Conservation (phyloP, 192 early-diverging fungal genomes). For the Irineochytrium annulatum region DNA sequence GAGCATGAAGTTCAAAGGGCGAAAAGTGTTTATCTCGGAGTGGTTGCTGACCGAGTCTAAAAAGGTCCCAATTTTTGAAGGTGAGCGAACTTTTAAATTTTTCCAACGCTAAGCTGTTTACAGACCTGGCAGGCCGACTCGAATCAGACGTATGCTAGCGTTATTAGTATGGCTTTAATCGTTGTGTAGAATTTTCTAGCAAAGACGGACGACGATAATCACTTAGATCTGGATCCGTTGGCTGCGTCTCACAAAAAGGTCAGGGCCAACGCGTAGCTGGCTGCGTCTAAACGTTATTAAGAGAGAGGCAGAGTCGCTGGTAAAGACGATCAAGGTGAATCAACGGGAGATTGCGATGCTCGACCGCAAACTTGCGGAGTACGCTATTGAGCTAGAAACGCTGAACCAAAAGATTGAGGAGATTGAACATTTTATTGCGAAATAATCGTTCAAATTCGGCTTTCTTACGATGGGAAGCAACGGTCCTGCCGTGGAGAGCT, state of each 20-base stretch:
- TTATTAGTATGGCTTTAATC: no score
- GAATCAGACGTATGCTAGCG: background rate
- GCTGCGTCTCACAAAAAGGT: background rate
- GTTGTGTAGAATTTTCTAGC: background rate
- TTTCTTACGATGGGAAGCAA: no score
- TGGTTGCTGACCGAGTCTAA: conserved; percentile 11
- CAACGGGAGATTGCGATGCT: conserved; percentile 1
- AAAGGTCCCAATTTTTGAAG: conserved; percentile 9
- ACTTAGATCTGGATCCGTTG: background rate
- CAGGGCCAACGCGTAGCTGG: background rate
- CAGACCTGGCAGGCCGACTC: background rate
- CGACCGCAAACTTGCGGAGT: conserved; percentile 7
- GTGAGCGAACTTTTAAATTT: conserved; percentile 7
- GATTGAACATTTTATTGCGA: conserved; percentile 4
- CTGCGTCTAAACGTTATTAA: background rate
- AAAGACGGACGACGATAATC: background rate
- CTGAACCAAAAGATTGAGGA: conserved; percentile 18
- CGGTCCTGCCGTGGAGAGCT: no score
- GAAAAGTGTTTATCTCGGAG: conserved; percentile 22
- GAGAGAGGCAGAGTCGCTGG: conserved; percentile 4
- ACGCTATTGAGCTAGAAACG: conserved; percentile 5
- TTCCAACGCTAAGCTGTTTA: background rate
- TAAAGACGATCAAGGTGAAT: background rate
- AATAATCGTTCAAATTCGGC: no score
- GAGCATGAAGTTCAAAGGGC: conserved; percentile 24